Percentiles rank a stretch among this genome's conserved stretches.
These are phyloP conservation scores for Wickerhamomyces mucosus DNA, from an alignment of 805 yeast genomes.

Conservation along the genomic window DNA sequence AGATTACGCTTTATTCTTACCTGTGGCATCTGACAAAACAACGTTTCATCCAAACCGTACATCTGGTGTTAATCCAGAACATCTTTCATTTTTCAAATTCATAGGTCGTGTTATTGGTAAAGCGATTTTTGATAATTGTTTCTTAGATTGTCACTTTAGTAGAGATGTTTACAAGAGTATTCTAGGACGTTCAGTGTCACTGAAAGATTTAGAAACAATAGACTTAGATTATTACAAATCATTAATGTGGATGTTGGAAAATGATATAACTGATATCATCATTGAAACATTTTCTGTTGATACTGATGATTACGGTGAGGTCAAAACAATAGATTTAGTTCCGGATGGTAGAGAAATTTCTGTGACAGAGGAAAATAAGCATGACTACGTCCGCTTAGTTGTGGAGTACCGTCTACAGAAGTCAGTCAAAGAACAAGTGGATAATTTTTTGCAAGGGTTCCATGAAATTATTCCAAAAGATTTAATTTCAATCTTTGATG, in stretches of 20 bases:
- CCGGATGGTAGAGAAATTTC: conserved; percentile 76
- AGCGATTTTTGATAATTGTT: conserved; percentile 80
- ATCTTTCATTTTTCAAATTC: conserved; percentile 84
- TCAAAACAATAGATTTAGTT: conserved; percentile 69
- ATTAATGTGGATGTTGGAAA: conserved; percentile 90
- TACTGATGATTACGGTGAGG: conserved; percentile 89
- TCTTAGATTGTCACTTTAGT: conserved; percentile 89
- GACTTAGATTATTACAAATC: conserved; percentile 92
- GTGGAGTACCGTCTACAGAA: conserved; percentile 80
- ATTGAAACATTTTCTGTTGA: conserved; percentile 93
- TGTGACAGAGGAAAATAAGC: conserved; percentile 86
- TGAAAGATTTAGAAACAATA: conserved; percentile 89
- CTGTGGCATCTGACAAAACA: conserved; percentile 85
- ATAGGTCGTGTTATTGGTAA: conserved; percentile 92
- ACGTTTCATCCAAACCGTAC: conserved; percentile 94
- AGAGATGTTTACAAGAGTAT: conserved; percentile 89
- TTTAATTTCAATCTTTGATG: conserved; percentile 80
- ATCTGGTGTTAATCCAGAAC: conserved; percentile 89
- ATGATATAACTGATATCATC: conserved; percentile 91
- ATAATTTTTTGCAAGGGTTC: conserved; percentile 77
- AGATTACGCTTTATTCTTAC: conserved; percentile 83
- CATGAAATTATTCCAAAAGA: conserved; percentile 84
- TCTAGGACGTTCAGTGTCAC: conserved; percentile 66
- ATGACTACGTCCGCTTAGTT: conserved; percentile 75
- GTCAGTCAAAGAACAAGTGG: conserved; percentile 82